Evolutionary conservation across 257 asterid species (phyloP), one percentile per base, ranked within the genome.

Genomic region (Gynochthodes officinalis): DNA sequence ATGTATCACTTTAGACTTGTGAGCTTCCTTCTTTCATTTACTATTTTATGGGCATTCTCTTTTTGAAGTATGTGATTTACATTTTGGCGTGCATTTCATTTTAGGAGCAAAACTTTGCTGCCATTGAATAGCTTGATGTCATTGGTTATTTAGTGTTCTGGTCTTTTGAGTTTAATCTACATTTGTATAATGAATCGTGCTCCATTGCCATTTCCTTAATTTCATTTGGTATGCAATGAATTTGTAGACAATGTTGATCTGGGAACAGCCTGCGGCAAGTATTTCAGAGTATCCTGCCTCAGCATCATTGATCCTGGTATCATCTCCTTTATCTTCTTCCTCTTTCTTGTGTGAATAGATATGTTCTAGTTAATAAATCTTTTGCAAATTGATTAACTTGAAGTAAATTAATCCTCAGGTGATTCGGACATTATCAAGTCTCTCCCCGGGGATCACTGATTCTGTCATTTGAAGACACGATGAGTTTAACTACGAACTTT

Each of bases 181-280:
- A 52, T 39, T 2, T 42, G 4, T 5, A 19, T 62, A 62, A 23
- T 25, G 23, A 0, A 16, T 8, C 10, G 1, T 37, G 46, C 4
- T 10, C n/a, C 2, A 12, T 30, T 39, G 25, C 10, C 42, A 4
- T 40, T 19, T 3, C 23, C 71, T 67, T 37, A 19, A 67, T 44
- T 35, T 5, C 25, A 65, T 14, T 58, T 7, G 15, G 30, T 6
- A 53, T 35, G n/a, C 42, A 21, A 14, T 48, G 4, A 25, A 7
- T 35, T 16, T 75, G 30, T 59, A 88, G 97, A 90, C 76, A 90
- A 90, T 67, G 93, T 88, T 77, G 97, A 90, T 80, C 85, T 90
- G 27, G 97, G 97, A 72, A 90, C 96, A 5, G 91, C 89, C 0
- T 88, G 93, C 53, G 96, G 96, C 48, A 88, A 80, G 82, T 90